A percentile compares a stretch with the other conserved stretches of the same genome.
Evolutionary conservation across 768 basidiomycete genomes (phyloP).

Genomic region (Phlebiopsis flavidoalba): DNA sequence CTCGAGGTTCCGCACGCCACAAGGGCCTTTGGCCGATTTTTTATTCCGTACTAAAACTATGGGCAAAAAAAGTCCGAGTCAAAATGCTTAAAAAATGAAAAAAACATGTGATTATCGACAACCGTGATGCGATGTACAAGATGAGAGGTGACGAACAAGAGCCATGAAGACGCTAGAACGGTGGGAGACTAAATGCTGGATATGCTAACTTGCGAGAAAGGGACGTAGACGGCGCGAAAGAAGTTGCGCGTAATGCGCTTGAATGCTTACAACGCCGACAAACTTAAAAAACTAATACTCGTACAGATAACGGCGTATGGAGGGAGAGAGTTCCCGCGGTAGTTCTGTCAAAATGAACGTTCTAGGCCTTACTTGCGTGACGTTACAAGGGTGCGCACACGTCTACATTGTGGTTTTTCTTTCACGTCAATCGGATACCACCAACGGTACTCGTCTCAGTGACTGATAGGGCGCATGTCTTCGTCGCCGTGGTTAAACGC

Average conservation of each 20-base stretch:
- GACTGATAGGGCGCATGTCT: constrained; percentile 8
- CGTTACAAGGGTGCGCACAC: background rate
- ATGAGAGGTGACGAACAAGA: background rate
- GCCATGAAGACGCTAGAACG: background rate
- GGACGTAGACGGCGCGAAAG: background rate
- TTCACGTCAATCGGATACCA: constrained; percentile 27
- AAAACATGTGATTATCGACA: background rate
- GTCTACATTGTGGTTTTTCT: constrained; percentile 26
- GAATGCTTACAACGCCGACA: background rate
- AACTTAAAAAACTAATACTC: background rate
- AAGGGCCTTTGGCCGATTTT: background rate
- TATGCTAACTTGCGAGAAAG: background rate
- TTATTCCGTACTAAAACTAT: background rate
- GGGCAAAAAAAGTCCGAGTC: background rate
- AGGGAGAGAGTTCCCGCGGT: background rate
- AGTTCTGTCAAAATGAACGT: background rate
- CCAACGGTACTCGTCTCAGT: constrained; percentile 14
- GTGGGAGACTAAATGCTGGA: background rate
- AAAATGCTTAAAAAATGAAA: background rate
- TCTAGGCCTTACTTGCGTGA: background rate
- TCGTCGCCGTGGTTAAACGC: constrained; percentile 8
- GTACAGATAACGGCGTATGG: background rate
- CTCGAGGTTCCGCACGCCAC: background rate
- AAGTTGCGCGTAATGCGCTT: background rate
- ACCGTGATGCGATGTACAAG: background rate